Base-by-base conservation (phyloP, 163 green algal genomes). In the Scenedesmus sp. region DNA sequence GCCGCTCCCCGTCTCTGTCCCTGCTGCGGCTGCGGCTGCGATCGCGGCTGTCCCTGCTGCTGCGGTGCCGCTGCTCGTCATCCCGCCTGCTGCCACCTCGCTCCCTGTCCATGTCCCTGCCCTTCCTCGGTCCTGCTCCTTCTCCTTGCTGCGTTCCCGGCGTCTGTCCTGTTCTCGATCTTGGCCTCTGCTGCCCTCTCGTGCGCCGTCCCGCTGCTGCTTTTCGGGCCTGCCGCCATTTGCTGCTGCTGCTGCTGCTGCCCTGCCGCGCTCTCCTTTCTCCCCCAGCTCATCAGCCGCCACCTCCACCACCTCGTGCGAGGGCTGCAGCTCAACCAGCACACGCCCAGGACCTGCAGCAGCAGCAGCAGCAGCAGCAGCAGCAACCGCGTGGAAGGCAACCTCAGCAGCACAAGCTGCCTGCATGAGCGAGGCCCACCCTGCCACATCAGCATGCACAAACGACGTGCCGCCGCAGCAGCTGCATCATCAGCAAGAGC, bases 291-390 rank as follows among this genome's bases (percentile, higher is more conserved):
- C 97, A 10, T 93, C 78, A 70, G 79, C 79, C 37, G 78, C 33
- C 65, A 99, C 94, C 15, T 94, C 94, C 51, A 98, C 96, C 16
- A 93, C 51, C 83, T 97, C 95, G 9, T 96, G 72, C 68, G 94
- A 97, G 53, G 93, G 93, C 70, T 92, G 56, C 68, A 99, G 95
- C 88, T 94, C 91, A 86, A 95, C 92, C 2, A 88, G 61, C 26
- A 91, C 92, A 65, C 94, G 94, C 43, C 91, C 94, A 76, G 72
- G 46, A 53, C 72, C 85, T 89, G 82, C 51, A 46, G 72, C 72
- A 46, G n/a, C 68, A 79, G 72, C 72, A 81, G 37, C 70, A 80
- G 35, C n/a, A 46, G 72, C 3, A 24, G 35, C 72, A 44, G 72
- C 35, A 49, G 37, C 24, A 44, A 33, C 9, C 16, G 61, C 61